Conservation (phyloP, 805 yeast genomes). For the Starmera quercuum region DNA sequence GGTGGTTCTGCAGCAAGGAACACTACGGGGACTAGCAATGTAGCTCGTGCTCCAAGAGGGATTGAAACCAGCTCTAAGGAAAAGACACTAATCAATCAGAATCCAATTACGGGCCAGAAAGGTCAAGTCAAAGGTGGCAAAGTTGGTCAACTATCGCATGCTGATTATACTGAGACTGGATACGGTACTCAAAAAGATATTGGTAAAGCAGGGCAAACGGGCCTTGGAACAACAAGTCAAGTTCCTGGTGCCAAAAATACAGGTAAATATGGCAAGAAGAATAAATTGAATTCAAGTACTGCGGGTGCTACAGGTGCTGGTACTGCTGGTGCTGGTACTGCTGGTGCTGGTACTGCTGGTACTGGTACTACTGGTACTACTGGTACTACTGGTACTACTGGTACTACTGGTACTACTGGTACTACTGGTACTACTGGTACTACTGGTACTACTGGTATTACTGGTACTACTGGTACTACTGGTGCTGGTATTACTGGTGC, state of each 20-base stretch:
- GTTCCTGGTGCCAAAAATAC: neutral
- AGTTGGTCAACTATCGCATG: slow-evolving; percentile 5
- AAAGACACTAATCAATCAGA: no score
- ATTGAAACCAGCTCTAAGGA: no score
- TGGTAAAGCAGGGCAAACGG: no score
- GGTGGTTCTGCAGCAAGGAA: no score
- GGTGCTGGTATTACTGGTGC: neutral
- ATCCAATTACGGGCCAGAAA: no score
- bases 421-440: neutral
- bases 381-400: neutral
- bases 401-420: neutral
- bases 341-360: slow-evolving; percentile 1
- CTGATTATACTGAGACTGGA: slow-evolving; percentile 4
- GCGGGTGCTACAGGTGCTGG: slow-evolving; percentile 10
- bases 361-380: neutral
- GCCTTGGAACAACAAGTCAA: neutral
- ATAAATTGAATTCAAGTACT: neutral
- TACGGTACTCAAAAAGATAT: no score
- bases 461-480: slow-evolving; percentile 1
- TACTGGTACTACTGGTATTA: neutral
- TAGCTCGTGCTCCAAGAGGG: no score
- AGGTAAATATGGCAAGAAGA: neutral
- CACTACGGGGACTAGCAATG: no score
- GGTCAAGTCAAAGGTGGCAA: neutral
- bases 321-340: slow-evolving; percentile 8